Percentiles rank a stretch among this genome's conserved stretches.
Conservation (phyloP, 257 asterid species). For the Plantago major region DNA sequence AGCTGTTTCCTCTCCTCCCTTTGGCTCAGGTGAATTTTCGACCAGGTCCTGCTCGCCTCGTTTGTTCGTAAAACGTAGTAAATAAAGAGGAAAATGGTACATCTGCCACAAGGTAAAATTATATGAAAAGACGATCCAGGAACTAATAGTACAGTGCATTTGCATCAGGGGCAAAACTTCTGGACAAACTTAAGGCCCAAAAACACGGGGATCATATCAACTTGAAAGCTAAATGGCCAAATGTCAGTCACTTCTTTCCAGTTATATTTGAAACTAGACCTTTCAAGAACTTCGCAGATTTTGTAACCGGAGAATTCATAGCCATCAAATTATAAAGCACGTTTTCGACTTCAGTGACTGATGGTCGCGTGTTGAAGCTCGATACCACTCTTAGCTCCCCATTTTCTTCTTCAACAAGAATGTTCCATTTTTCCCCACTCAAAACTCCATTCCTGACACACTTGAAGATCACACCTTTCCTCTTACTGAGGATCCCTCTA, state of each 20-base stretch:
- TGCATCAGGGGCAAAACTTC: too few relatives aligned
- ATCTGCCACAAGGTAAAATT: too few relatives aligned
- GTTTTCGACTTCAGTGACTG: conserved; percentile 64
- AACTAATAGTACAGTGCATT: too few relatives aligned
- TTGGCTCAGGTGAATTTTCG: too few relatives aligned
- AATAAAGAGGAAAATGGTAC: too few relatives aligned
- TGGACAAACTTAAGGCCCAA: too few relatives aligned
- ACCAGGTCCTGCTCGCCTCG: too few relatives aligned
- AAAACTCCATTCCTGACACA: conserved; percentile 66
- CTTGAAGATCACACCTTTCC: conserved; percentile 75
- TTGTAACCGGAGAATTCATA: conserved; percentile 79
- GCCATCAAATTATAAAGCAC: conserved; percentile 87
- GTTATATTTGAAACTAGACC: conserved; percentile 59
- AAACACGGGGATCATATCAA: too few relatives aligned
- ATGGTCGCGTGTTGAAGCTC: conserved; percentile 52
- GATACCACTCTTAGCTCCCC: conserved; percentile 56
- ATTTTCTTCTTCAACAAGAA: conserved; percentile 64
- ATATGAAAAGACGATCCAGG: too few relatives aligned
- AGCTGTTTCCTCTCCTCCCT: too few relatives aligned
- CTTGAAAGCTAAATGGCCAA: background rate
- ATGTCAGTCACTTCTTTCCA: conserved; percentile 30
- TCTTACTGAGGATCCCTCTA: conserved; percentile 61
- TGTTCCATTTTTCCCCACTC: conserved; percentile 83
- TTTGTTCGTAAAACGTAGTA: too few relatives aligned
- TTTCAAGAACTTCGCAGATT: conserved; percentile 67